These are phyloP conservation scores for Agaricus sinodeliciosus DNA, from an alignment of 768 basidiomycete species.

Conservation along the genomic window DNA sequence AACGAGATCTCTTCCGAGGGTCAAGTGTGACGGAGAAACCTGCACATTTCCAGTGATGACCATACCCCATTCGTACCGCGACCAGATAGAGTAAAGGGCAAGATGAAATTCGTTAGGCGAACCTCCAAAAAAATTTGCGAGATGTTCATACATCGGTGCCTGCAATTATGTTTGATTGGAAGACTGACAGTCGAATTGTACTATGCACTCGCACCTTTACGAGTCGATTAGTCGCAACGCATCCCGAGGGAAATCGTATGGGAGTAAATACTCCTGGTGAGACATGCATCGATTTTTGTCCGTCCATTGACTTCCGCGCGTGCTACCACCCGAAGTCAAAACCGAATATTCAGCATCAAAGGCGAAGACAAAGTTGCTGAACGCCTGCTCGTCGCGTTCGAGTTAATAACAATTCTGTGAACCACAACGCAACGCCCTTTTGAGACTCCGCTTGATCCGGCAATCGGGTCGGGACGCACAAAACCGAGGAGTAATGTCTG, in stretches of 20 bases:
- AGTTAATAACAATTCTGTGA: background rate
- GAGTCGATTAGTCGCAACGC: conserved; percentile 39
- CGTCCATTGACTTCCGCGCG: background rate
- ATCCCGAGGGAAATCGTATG: conserved; percentile 32
- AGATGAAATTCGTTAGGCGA: conserved; percentile 62
- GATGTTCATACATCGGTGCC: conserved; percentile 90
- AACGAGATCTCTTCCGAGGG: conserved; percentile 68
- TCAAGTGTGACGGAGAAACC: conserved; percentile 54
- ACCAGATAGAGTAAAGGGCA: conserved; percentile 70
- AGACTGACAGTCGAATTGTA: background rate
- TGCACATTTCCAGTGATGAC: conserved; percentile 84
- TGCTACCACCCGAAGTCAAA: too few species aligned
- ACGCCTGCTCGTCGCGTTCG: too few species aligned
- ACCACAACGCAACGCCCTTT: too few species aligned
- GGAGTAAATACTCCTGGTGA: conserved; percentile 1
- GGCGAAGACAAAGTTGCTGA: too few species aligned
- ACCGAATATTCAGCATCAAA: too few species aligned
- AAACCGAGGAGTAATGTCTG: too few species aligned
- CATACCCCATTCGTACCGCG: conserved; percentile 77
- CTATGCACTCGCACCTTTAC: conserved; percentile 39
- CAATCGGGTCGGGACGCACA: too few species aligned
- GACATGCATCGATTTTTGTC: background rate
- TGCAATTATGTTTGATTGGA: conserved; percentile 20
- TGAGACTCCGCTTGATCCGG: too few species aligned
- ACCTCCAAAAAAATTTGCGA: conserved; percentile 59